Conservation (phyloP, 2,329 filamentous ascomycete species). For the Hymenoscyphus fraxineus region DNA sequence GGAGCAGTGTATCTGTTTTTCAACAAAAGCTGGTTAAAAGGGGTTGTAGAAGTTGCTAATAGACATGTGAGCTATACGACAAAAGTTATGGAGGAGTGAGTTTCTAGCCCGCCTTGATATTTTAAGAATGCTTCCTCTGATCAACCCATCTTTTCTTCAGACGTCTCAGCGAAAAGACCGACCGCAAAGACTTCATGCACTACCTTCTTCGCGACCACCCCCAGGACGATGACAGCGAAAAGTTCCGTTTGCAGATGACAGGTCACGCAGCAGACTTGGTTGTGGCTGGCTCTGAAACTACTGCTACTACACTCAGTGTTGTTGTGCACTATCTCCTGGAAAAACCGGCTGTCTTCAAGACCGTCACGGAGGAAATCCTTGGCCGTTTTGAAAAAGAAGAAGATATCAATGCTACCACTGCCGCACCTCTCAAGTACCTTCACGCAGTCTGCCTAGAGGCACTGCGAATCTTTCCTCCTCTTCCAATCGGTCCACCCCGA, state of each 20-base stretch:
- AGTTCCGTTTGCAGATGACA: slow-evolving; percentile 13
- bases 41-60: background rate
- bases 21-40: background rate
- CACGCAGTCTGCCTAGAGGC: slow-evolving; percentile 10
- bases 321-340: slow-evolving; percentile 50
- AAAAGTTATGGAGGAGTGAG: background rate
- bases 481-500: background rate
- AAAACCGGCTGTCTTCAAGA: slow-evolving; percentile 29
- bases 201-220: background rate
- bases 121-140: too few species aligned
- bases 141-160: too few species aligned
- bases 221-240: background rate
- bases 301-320: slow-evolving; percentile 29
- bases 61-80: background rate
- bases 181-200: slow-evolving; percentile 11
- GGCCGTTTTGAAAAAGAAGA: background rate
- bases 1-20: background rate
- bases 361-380: background rate
- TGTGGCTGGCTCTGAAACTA: slow-evolving; percentile 34
- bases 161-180: too few species aligned
- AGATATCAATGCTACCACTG: slow-evolving; percentile 12
- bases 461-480: slow-evolving; percentile 11
- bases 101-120: too few species aligned
- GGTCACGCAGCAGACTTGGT: slow-evolving; percentile 34
- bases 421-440: slow-evolving; percentile 7